Base-by-base conservation (phyloP, 2,329 filamentous ascomycete species). In the Diaporthe ampelina region DNA sequence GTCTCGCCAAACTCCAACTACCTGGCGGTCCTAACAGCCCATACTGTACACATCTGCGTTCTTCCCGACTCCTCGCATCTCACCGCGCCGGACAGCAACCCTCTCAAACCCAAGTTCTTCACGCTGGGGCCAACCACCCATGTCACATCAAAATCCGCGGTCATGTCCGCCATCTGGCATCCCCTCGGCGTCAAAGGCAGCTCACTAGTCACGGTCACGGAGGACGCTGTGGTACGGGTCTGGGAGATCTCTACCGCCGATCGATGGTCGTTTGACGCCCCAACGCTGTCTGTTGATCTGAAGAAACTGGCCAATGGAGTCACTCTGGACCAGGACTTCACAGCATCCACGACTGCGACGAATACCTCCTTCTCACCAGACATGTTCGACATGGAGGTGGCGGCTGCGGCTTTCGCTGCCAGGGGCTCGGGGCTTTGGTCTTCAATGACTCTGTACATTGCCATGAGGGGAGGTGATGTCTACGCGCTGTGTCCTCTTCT, bases 361-460 rank as follows among this genome's bases (percentile, higher is more conserved):
- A 95, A 91, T 81, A 94, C 93, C 78, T 93, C 91, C 13, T 98
- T 97, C 79, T 98, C 95, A 0, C 94, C 95, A 0, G 95, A 98
- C 81, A 91, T 91, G 1, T 92, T 97, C 74, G 95, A 98, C 81
- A 97, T 99, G 93, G 94, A 98, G 80, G 95, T 97, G 29, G 95
- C 95, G 5, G 93, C 95, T 2, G 95, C 95, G 68, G 94, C 92
- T 81, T 99, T 99, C 84, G 87, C 89, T 48, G 86, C 86, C 17
- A 87, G 88, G 76, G 87, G 87, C 48, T 90, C 90, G 9, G 96
- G 95, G 19, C 95, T 95, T 71, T 99, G 97, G 97, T 94, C 95
- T 10, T 91, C 95, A 13, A 98, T 98, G 94, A 98, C 97, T 0
- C 87, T 99, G 15, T 99, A 96, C 94, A 86, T 98, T 69, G 95